phyloP scores from a whole-genome alignment of 176 grass and related monocot species.

The Melocanna baccifera region DNA sequence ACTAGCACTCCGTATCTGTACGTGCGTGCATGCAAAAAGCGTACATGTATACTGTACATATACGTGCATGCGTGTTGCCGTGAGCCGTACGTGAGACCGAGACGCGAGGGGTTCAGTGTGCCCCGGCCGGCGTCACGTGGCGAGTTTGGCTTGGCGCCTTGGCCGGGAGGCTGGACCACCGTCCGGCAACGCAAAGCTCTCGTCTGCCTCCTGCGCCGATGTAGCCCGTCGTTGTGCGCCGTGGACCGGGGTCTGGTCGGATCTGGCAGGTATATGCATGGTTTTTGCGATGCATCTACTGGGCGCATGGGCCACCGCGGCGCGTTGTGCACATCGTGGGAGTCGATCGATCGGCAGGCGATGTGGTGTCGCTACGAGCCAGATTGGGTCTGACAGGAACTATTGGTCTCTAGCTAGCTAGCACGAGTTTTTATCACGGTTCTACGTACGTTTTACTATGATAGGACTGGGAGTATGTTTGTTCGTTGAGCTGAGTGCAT shows the following conservation, averaged over 20 bases:
- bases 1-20: background rate
- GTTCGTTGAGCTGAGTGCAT: background rate
- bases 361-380: slow-evolving; percentile 1
- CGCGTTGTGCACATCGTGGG: background rate
- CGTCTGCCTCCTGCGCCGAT: slow-evolving; percentile 35
- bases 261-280: slow-evolving; percentile 28
- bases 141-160: background rate
- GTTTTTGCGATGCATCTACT: background rate
- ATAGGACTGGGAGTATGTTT: background rate
- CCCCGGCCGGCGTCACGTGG: slow-evolving; percentile 20
- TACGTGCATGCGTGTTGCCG: background rate
- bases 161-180: slow-evolving; percentile 28
- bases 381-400: slow-evolving; percentile 17
- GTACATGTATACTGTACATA: background rate
- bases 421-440: slow-evolving; percentile 3
- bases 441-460: background rate
- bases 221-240: slow-evolving; percentile 40
- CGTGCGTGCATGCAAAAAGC: background rate
- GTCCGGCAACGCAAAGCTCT: background rate
- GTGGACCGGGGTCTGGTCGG: slow-evolving; percentile 65
- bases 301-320: slow-evolving; percentile 4
- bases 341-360: background rate
- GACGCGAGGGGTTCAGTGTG: background rate
- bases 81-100: background rate
- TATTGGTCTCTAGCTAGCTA: background rate